Evolutionary conservation across 495 filamentous ascomycete species (phyloP), one percentile per base, ranked within the genome.

Genomic region (Penicillium soppii): DNA sequence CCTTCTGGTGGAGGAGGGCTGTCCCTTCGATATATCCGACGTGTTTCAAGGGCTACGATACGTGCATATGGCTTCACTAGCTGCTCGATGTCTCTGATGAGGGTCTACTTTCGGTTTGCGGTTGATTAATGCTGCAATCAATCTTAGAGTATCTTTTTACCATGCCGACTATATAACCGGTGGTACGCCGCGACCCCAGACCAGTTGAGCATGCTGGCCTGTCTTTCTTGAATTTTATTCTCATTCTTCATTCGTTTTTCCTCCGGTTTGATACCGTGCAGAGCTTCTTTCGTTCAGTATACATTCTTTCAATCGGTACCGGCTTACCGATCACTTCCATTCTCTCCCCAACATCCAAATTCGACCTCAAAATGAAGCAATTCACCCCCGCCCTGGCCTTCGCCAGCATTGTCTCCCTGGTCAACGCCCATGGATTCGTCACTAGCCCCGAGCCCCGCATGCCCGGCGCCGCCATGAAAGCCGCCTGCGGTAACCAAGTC

Each of bases 341-440:
- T 63, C 61, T 49, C 50, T 67, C 29, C 33, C 40, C 40, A 27
- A 50, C 38, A 33, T 49, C 19, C 16, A 39, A 37, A 43, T 39
- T 42, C 53, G n/a, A n/a, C 43, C n/a, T 10, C 54, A 69, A 57
- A 53, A 73, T 73, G 70, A 71, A 70, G 61, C 58, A 63, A 25
- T 60, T 61, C 39, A 61, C 54, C n/a, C 42, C 62, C 39, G 27
- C 63, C 39, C 55, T 67, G 47, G 63, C 65, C 53, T 59, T 84
- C 35, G 73, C 76, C 44, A 67, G 71, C 57, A 61, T 85, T n/a
- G 61, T 75, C 54, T 60, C 77, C 53, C 68, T 79, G 51, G 82
- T 72, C 56, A 69, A 77, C 21, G 78, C 73, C 50, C 86, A 89
- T 72, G 86, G 85, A 48, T 80, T 83, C 56, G 78, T 89, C 56